These are phyloP conservation scores for Aspergillus pseudoterreus DNA, from an alignment of 2,329 filamentous ascomycete genomes.

Conservation along the genomic window DNA sequence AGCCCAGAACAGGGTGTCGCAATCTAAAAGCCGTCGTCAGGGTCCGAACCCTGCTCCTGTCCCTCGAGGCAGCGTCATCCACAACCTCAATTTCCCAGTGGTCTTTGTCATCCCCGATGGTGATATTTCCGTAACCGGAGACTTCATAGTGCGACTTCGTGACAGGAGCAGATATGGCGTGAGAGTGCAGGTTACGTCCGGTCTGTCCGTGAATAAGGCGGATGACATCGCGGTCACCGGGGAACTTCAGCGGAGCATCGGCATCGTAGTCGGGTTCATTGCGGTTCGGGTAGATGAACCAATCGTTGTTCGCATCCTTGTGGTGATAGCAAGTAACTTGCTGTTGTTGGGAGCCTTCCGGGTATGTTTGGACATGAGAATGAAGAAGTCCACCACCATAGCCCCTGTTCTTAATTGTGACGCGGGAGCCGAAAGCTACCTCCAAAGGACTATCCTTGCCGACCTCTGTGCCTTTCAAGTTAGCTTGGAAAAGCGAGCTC, in stretches of 20 bases:
- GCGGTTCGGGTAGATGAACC: conserved; percentile 97
- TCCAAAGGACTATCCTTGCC: conserved; percentile 93
- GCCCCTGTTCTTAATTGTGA: conserved; percentile 98
- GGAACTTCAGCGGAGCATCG: conserved; percentile 67
- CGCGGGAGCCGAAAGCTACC: conserved; percentile 80
- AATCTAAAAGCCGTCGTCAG: conserved; percentile 91
- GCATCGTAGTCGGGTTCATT: conserved; percentile 67
- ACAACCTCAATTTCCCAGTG: conserved; percentile 95
- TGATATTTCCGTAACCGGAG: conserved; percentile 92
- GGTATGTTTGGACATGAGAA: conserved; percentile 94
- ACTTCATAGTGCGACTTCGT: conserved; percentile 90
- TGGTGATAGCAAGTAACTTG: conserved; percentile 99
- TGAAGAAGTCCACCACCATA: conserved; percentile 95
- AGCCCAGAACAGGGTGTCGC: conserved; percentile 75
- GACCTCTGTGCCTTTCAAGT: conserved; percentile 87
- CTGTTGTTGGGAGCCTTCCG: conserved; percentile 88
- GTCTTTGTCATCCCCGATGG: conserved; percentile 94
- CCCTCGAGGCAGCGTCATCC: conserved; percentile 79
- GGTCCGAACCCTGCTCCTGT: conserved; percentile 80
- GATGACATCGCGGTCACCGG: conserved; percentile 72
- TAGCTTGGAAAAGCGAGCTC: conserved; percentile 98
- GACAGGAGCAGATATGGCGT: conserved; percentile 81
- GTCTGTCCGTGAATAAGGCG: conserved; percentile 93
- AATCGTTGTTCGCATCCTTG: conserved; percentile 99
- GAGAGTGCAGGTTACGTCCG: conserved; percentile 94